Base-by-base conservation (phyloP, 2,329 filamentous ascomycete species). In the Cucurbitaria berberidis region DNA sequence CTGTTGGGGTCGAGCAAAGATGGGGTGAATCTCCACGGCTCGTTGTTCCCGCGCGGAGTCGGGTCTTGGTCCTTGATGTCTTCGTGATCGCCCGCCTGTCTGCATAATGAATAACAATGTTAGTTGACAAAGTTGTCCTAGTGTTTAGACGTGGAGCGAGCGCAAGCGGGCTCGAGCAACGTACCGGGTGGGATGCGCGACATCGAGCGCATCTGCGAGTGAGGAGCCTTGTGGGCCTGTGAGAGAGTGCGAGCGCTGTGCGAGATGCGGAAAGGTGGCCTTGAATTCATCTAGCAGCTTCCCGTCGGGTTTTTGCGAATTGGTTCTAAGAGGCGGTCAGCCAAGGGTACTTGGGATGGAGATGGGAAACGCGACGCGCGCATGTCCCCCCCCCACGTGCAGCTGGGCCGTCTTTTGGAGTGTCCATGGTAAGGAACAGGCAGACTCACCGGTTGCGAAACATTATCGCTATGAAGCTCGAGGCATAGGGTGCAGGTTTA, bases 21-120 rank as follows among this genome's bases (percentile, higher is more conserved):
- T 3, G 93, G 91, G 2, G 93, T 96, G 69, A 96, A 92, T 62
- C 89, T 85, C 87, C 93, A 95, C 64, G 84, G 86, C 64, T 97
- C 92, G 67, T 89, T 87, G 36, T 89, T 84, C 16, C 87, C 89
- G 72, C 89, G 86, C 5, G 91, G 91, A 3, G 91, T 96, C 18
- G 90, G 89, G 69, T 96, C 91, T 68, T 89, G 85, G 75, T 95
- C 89, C 73, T 90, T 91, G 59, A 85, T 76, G 51, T 81, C 78
- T 32, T 82, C 76, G 38, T 76, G 73, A 43, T 80, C 78, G 57
- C 75, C 75, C 62, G 75, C 78, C 40, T 76, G 72, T 60, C 79
- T 82, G 66, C 27, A 58, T 39, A 54, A 48, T 15, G 43, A 19
- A n/a, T n/a, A n/a, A n/a, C n/a, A n/a, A n/a, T n/a, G n/a, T 34